Evolutionary conservation across 1,139 yeast genomes (phyloP), one percentile per base, ranked within the genome.

Genomic region (Pichia sp.): DNA sequence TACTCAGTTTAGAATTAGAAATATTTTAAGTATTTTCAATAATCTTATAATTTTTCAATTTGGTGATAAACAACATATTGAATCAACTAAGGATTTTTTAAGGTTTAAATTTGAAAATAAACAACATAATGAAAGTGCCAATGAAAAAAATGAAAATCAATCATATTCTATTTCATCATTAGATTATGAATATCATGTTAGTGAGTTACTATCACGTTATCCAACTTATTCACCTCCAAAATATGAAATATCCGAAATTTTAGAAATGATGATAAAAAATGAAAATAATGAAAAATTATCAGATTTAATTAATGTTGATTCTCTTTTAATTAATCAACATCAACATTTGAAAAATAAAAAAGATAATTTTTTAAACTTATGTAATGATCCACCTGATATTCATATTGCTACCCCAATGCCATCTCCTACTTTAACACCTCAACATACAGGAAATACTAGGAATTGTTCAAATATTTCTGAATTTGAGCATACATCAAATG

Each of bases 341-440:
- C 60, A 55, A 37, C 53, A 52, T 43, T 42, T 56, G 18, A 54
- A 50, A 28, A 38, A 37, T 15, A 41, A 33, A 9, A 44, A 38
- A 26, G 35, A 39, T 16, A 36, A 28, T 14, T 14, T 25, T 13
- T 16, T 25, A 5, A 35, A 23, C 5, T 18, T 38, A 5, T 25
- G 18, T 20, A 84, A 80, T 46, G 43, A 43, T 10, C 61, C 62
- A 8, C 65, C 64, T 0, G 59, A 75, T 1, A 65, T 82, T 3
- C 95, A 88, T 59, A 71, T 88, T 15, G 89, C 95, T 0, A 87
- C 96, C 0, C 96, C 95, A 0, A 85, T 83, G 0, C 93, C 95
- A 1, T 83, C 95, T 0, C 95, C 95, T 0, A 81, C 85, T 0
- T 61, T 76, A 9, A 74, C 82, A 1, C 88, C 94, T 1, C 62